A percentile compares a stretch with the other conserved stretches of the same genome.
Evolutionary conservation across 2,329 filamentous ascomycete genomes (phyloP).

Genomic region (Diaporthe ampelina): DNA sequence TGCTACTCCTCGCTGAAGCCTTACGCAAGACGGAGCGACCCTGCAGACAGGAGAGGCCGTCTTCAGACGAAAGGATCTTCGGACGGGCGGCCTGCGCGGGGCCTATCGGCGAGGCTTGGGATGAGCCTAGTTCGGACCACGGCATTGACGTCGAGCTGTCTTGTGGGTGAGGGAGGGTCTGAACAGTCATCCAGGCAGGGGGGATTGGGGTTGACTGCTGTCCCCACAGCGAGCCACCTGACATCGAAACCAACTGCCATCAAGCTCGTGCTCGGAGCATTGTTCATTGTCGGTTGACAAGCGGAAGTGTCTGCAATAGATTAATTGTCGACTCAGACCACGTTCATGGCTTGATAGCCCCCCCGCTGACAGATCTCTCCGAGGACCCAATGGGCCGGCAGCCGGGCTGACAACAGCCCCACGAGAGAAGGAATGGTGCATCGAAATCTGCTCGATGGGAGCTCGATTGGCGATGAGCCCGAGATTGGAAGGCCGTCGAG

Average conservation of each 20-base stretch:
- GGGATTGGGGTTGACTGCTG: not conserved
- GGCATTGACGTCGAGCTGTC: constrained; percentile 21
- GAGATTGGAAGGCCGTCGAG: not conserved
- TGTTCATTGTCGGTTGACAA: constrained; percentile 31
- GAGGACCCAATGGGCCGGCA: constrained; percentile 11
- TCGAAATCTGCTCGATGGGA: constrained; percentile 5
- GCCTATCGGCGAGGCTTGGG: constrained; percentile 20
- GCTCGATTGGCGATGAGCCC: not conserved
- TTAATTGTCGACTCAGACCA: constrained; percentile 29
- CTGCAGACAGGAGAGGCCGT: constrained; percentile 21
- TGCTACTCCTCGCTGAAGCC: constrained; percentile 15
- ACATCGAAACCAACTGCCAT: not conserved
- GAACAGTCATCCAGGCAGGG: not conserved
- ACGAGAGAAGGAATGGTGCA: constrained; percentile 10
- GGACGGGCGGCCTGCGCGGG: constrained; percentile 18
- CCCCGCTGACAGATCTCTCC: constrained; percentile 12
- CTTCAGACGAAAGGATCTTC: constrained; percentile 26
- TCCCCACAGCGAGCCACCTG: constrained; percentile 31
- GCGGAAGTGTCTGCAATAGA: constrained; percentile 33
- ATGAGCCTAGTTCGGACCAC: constrained; percentile 24
- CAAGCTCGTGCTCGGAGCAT: constrained; percentile 31
- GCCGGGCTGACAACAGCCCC: not conserved
- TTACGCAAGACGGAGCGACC: constrained; percentile 23
- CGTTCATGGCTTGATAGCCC: constrained; percentile 14
- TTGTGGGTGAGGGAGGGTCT: not conserved